Base-by-base conservation (phyloP, 129 eudicot species). In the Smallanthus sonchifolius region DNA sequence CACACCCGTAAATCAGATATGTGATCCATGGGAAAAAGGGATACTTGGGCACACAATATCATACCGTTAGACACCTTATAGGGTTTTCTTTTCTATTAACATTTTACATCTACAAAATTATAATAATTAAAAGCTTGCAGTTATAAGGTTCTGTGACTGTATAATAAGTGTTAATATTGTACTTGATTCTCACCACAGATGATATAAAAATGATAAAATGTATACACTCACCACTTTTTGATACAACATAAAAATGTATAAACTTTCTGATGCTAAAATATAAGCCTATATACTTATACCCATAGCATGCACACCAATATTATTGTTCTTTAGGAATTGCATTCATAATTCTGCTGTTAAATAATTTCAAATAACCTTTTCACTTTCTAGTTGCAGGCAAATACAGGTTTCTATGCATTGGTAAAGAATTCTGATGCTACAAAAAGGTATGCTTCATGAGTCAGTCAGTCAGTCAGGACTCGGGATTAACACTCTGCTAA, bases 181-280 rank as follows among this genome's bases (percentile, higher is more conserved):
- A 35, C 48, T 62, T 62, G 38, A 32, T 44, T 30, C 60, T 72
- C 68, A 59, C 67, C 68, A 15, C 56, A 15, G 13, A 42, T 20
- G 39, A 56, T 51, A 38, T 37, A 10, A 30, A 59, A n/a, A 73
- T 72, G 15, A 56, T 39, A 40, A 39, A 7, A 59, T 72, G 48
- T 14, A 20, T 38, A 54, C 24, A 4, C 67, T 19, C 45, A 13
- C 10, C 14, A 60, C 51, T 43, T 34, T 40, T 30, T 40, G n/a
- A 73, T 59, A 24, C 51, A 70, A 70, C 45, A 52, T 14, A 10
- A 70, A 69, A 10, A 19, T 52, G 64, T 7, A 70, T 38, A 70
- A 16, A 52, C 30, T 52, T 52, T 5, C 4, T 10, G 47, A 17
- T 51, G 49, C 65, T 52, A 70, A 57, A 28, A 57, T 20, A 57